phyloP scores from a whole-genome alignment of 2,329 filamentous ascomycete species.

The Metarhizium anisopliae region DNA sequence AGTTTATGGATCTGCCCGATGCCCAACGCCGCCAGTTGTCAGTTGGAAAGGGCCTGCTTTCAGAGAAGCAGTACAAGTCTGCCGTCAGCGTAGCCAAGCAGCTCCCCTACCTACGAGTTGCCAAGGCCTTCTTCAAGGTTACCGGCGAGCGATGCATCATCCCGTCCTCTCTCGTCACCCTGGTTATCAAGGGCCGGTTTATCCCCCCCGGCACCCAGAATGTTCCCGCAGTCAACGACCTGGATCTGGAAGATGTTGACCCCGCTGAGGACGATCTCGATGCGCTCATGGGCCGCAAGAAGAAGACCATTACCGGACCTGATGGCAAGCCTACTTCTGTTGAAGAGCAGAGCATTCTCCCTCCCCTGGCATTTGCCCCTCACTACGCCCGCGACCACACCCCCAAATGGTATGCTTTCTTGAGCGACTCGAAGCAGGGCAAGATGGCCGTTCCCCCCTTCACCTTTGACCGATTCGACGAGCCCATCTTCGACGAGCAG shows the following conservation, averaged over 20 bases:
- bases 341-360: conserved; percentile 58
- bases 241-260: conserved; percentile 84
- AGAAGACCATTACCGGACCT: conserved; percentile 54
- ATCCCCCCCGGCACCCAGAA: conserved; percentile 75
- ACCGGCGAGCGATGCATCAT: conserved; percentile 89
- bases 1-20: conserved; percentile 80
- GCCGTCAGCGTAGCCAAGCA: conserved; percentile 72
- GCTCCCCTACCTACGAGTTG: conserved; percentile 73
- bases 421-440: conserved; percentile 87
- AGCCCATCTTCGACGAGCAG: conserved; percentile 70
- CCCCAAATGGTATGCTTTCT: conserved; percentile 88
- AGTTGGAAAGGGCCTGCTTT: conserved; percentile 62
- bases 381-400: conserved; percentile 85
- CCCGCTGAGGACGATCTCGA: conserved; percentile 88
- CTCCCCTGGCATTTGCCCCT: conserved; percentile 82
- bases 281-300: conserved; percentile 70
- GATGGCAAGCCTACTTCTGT: conserved; percentile 48
- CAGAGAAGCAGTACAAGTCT: conserved; percentile 65
- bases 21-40: conserved; percentile 62
- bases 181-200: conserved; percentile 91
- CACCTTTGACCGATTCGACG: conserved; percentile 88
- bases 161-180: conserved; percentile 82
- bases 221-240: conserved; percentile 64
- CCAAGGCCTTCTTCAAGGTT: conserved; percentile 97
- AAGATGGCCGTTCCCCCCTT: conserved; percentile 96